Percentiles rank a stretch among this genome's conserved stretches.
phyloP scores from a whole-genome alignment of 2,329 filamentous ascomycete species.

The Aspergillus sp. region DNA sequence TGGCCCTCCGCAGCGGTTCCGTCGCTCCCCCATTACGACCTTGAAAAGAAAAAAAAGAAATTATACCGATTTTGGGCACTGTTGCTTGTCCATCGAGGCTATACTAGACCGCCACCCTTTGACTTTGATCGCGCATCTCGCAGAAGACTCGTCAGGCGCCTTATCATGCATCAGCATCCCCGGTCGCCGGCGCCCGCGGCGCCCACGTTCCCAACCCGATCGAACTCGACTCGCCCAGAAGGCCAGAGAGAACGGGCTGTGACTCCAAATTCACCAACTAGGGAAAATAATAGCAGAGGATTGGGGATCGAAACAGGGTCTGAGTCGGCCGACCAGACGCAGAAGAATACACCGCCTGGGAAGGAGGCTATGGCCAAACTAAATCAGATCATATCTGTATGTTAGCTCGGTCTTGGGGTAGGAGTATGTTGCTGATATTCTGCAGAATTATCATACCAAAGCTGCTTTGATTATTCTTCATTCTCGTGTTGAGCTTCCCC shows the following conservation, averaged over 20 bases:
- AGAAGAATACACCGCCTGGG: constrained; percentile 47
- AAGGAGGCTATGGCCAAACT: constrained; percentile 72
- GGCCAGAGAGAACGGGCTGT: constrained; percentile 65
- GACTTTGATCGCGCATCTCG: not conserved
- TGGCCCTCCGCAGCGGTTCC: constrained; percentile 29
- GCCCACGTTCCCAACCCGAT: constrained; percentile 66
- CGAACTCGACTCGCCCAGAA: constrained; percentile 68
- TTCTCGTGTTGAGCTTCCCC: constrained; percentile 68
- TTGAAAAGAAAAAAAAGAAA: constrained; percentile 24
- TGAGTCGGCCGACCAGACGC: constrained; percentile 38
- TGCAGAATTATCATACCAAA: constrained; percentile 86
- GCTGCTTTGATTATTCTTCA: constrained; percentile 78
- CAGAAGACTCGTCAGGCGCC: constrained; percentile 2
- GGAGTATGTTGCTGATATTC: constrained; percentile 26
- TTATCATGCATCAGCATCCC: constrained; percentile 83
- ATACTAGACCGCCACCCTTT: constrained; percentile 1
- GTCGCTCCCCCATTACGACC: constrained; percentile 28
- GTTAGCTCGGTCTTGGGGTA: constrained; percentile 12
- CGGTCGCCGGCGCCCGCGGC: constrained; percentile 69
- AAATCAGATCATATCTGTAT: constrained; percentile 88
- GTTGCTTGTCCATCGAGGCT: not conserved
- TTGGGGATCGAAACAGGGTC: constrained; percentile 47
- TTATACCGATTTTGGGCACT: not conserved
- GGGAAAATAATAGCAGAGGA: constrained; percentile 46
- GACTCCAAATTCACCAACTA: constrained; percentile 49